Base-by-base conservation (phyloP, 2,329 filamentous ascomycete species). In the Trichophaea hybrida region DNA sequence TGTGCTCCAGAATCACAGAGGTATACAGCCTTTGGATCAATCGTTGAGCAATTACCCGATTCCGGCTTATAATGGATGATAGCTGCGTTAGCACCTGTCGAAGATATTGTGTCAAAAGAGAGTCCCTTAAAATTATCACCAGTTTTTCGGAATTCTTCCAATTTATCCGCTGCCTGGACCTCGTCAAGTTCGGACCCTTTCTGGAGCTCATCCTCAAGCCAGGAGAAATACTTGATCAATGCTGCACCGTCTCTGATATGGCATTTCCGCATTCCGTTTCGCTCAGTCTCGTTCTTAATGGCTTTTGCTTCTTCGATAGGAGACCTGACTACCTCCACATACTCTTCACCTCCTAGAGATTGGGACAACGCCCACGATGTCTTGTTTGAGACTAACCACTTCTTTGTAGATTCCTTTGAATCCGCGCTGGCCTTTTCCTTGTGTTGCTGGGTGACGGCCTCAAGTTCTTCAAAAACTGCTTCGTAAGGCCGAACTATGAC, bases 1-100 rank as follows among this genome's bases (percentile, higher is more conserved):
- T 98, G 93, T n/a, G 87, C 93, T 24, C 93, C 93, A 24, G 93
- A 97, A 72, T 98, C 93, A 71, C 93, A 98, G 2, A 98, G 81
- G 69, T 98, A 98, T 60, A 98, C 82, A 12, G 84, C 83, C 5
- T 82, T 81, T 0, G 88, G 88, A 66, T 98, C 88, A 67, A 98
- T 88, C 33, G 80, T 75, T 6, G 89, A 80, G 73, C 91, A 97
- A 64, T 78, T 84, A 17, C 86, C 88, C 58, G 80, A 82, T 70
- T 95, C 87, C 0, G 93, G 90, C 67, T 85, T 86, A 76, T 98
- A 98, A 71, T 98, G 93, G 60, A 98, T 98, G 10, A 98, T 80
- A 4, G 93, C 93, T 60, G 89, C 93, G 71, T 93, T 95, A 1
- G 91, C 75, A 2, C 93, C 93, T 0, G 89, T 96, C 0, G 90